A percentile compares a stretch with the other conserved stretches of the same genome.
Evolutionary conservation across 2,329 filamentous ascomycete genomes (phyloP).

Genomic region (Fusarium incarnatum): DNA sequence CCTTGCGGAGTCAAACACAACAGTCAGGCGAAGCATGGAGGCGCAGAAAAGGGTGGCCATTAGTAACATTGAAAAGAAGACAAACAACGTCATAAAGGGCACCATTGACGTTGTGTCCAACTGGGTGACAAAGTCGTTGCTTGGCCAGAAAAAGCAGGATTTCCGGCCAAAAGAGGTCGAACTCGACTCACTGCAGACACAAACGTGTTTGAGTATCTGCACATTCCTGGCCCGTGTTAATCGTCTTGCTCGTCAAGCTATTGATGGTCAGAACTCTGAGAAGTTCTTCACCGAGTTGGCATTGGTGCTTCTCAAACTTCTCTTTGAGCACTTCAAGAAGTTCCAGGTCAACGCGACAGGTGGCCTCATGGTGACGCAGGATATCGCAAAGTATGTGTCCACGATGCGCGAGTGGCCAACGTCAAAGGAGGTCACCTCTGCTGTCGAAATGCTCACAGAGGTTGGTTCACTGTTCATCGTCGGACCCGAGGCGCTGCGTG

Average conservation of each 20-base stretch:
- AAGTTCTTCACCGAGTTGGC: slow-evolving; percentile 87
- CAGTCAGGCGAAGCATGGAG: slow-evolving; percentile 89
- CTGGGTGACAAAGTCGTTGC: slow-evolving; percentile 79
- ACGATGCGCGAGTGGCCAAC: slow-evolving; percentile 86
- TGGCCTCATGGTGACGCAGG: slow-evolving; percentile 94
- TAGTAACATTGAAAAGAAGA: slow-evolving; percentile 85
- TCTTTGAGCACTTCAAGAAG: slow-evolving; percentile 94
- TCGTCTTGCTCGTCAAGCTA: slow-evolving; percentile 70
- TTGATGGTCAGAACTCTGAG: slow-evolving; percentile 87
- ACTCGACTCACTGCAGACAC: slow-evolving; percentile 83
- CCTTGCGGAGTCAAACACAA: slow-evolving; percentile 88
- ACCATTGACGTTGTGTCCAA: slow-evolving; percentile 76
- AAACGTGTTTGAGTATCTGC: slow-evolving; percentile 84
- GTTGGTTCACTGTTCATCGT: slow-evolving; percentile 97
- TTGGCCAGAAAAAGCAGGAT: slow-evolving; percentile 86
- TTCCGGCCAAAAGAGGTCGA: slow-evolving; percentile 89
- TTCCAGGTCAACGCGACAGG: slow-evolving; percentile 94
- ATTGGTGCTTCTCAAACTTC: slow-evolving; percentile 77
- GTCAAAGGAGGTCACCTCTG: slow-evolving; percentile 72
- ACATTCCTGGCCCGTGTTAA: slow-evolving; percentile 80
- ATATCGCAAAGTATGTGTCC: slow-evolving; percentile 92
- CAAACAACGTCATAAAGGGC: slow-evolving; percentile 69
- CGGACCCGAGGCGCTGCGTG: slow-evolving; percentile 79
- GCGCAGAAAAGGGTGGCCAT: slow-evolving; percentile 80
- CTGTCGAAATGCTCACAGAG: slow-evolving; percentile 88